These are phyloP conservation scores for Alternaria sp. DNA, from an alignment of 2,329 filamentous ascomycete genomes.

Conservation along the genomic window DNA sequence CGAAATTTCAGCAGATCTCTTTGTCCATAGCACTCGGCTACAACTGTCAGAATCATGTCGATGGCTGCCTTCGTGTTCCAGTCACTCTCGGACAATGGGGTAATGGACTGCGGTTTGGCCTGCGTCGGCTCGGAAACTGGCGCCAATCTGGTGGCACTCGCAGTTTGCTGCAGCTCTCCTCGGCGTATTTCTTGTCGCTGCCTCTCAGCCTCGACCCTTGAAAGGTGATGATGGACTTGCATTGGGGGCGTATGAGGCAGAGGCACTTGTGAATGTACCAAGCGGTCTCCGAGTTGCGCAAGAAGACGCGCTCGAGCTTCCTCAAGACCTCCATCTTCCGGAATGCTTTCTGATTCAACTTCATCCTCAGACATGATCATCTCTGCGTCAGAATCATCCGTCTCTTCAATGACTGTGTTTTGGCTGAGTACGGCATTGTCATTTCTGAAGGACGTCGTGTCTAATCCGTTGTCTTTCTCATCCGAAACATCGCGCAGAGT, in stretches of 20 bases:
- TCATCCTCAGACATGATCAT: slow-evolving; percentile 33
- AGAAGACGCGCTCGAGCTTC: slow-evolving; percentile 57
- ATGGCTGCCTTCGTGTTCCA: slow-evolving; percentile 68
- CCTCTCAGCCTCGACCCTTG: slow-evolving; percentile 31
- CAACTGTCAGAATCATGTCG: slow-evolving; percentile 89
- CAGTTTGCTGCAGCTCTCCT: slow-evolving; percentile 2
- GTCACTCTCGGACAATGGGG: slow-evolving; percentile 51
- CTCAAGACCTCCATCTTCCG: slow-evolving; percentile 51
- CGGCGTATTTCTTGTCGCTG: slow-evolving; percentile 24
- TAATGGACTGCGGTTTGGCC: background rate
- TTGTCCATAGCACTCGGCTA: slow-evolving; percentile 89
- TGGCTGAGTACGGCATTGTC: background rate
- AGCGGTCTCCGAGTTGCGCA: slow-evolving; percentile 47
- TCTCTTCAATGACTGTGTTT: slow-evolving; percentile 1
- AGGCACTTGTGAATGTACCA: slow-evolving; percentile 28
- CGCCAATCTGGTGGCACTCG: background rate
- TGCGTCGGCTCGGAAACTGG: background rate
- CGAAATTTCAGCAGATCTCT: slow-evolving; percentile 81
- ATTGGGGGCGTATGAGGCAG: background rate
- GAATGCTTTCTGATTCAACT: slow-evolving; percentile 11
- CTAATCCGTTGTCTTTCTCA: background rate
- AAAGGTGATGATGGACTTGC: slow-evolving; percentile 4
- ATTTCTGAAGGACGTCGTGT: background rate
- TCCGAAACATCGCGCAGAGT: background rate
- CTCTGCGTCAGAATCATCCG: slow-evolving; percentile 19